Base-by-base conservation (phyloP, 225 moss, liverwort and hornwort species). In the Pleurozium schreberi region DNA sequence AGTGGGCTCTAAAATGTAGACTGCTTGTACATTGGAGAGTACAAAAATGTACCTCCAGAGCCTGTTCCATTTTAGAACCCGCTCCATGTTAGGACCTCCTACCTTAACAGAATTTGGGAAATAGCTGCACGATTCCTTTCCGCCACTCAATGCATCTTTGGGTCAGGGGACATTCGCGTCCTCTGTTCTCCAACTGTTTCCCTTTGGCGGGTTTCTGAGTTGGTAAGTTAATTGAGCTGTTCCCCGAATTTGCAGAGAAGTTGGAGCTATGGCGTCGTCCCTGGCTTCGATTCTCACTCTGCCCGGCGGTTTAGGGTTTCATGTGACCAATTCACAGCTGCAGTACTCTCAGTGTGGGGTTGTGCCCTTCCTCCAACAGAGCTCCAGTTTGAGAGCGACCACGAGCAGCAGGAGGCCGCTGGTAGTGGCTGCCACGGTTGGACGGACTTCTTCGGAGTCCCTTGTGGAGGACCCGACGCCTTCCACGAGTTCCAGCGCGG, bases 211-310 rank as follows among this genome's bases (percentile, higher is more conserved):
- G 60, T 81, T 74, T 57, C 28, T 50, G 75, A 28, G 8, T 78
- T 78, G 62, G 59, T 27, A n/a, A n/a, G n/a, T n/a, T n/a, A 42
- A 30, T 45, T 65, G 38, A 49, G 15, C 64, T 64, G 64, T 25
- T 30, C 22, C 33, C 40, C 53, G 87, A 85, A 58, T 75, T 88
- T 30, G 68, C 62, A 22, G 67, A 88, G 63, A 69, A 83, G 67
- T 88, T n/a, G 71, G 13, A 83, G 87, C 76, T 57, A 93, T 93
- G 93, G 76, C 90, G 75, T 83, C 90, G 86, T 69, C 88, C 67
- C 75, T 83, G 88, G 62, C 57, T 31, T 84, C 84, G 38, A 80
- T 88, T 80, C 84, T 89, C 52, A 53, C 87, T 45, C 25, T 68
- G 86, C n/a, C 79, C 52, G 73, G 82, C 64, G 14, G 45, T 27